phyloP scores from a whole-genome alignment of 2,329 filamentous ascomycete species.

The Botrytis hyacinthi region DNA sequence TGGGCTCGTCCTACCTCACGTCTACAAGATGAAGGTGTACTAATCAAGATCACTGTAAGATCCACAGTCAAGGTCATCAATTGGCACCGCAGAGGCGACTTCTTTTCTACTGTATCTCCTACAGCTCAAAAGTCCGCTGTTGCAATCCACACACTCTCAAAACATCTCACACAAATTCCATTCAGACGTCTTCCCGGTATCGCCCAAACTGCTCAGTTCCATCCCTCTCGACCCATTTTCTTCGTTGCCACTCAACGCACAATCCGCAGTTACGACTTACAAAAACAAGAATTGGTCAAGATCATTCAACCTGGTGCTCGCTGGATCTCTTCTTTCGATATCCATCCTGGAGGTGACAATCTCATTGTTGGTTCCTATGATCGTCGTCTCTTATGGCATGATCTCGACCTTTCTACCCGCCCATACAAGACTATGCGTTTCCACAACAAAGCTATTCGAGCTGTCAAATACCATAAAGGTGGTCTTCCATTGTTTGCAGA shows the following conservation, averaged over 20 bases:
- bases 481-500: conserved; percentile 86
- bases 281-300: conserved; percentile 87
- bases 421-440: conserved; percentile 98
- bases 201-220: conserved; percentile 88
- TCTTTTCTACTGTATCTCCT: conserved; percentile 88
- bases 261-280: conserved; percentile 91
- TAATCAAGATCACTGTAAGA: conserved; percentile 77
- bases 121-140: conserved; percentile 75
- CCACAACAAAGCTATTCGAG: conserved; percentile 86
- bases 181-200: conserved; percentile 76
- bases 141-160: conserved; percentile 90
- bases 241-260: conserved; percentile 94
- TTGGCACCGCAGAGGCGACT: conserved; percentile 94
- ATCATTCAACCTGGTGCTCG: conserved; percentile 89
- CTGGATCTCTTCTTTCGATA: conserved; percentile 91
- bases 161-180: conserved; percentile 91
- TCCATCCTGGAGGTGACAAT: conserved; percentile 92
- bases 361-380: conserved; percentile 94
- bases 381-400: conserved; percentile 91
- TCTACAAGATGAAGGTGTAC: conserved; percentile 74
- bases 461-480: conserved; percentile 81
- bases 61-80: conserved; percentile 81
- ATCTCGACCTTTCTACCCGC: conserved; percentile 83
- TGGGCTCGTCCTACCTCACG: conserved; percentile 78
- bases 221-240: conserved; percentile 87